Evolutionary conservation across 768 basidiomycete genomes (phyloP).

Genomic region (Coprinopsis sp.): DNA sequence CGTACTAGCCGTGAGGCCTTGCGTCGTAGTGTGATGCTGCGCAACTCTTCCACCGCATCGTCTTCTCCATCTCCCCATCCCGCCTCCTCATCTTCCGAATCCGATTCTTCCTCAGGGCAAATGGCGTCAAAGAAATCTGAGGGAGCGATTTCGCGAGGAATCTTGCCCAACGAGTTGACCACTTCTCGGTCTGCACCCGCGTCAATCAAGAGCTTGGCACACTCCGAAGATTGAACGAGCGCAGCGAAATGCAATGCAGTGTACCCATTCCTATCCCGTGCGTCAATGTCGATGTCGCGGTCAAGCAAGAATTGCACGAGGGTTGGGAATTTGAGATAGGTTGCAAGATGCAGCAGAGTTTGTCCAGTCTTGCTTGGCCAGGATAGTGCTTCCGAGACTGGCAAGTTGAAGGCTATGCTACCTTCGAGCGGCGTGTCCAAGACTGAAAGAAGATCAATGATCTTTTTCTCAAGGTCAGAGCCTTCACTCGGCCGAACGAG

Average conservation of each 20-base stretch:
- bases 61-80: constrained; percentile 17
- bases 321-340: constrained; percentile 69
- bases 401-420: constrained; percentile 36
- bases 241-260: constrained; percentile 88
- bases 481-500: constrained; percentile 51
- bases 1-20: constrained; percentile 33
- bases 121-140: constrained; percentile 43
- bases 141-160: constrained; percentile 53
- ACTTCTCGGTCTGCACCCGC: constrained; percentile 80
- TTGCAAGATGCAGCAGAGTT: constrained; percentile 84
- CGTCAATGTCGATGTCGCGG: constrained; percentile 74
- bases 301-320: constrained; percentile 69
- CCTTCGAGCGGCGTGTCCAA: constrained; percentile 60
- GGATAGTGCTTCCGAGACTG: constrained; percentile 58
- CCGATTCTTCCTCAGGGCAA: constrained; percentile 24
- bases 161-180: constrained; percentile 68
- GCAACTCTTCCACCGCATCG: constrained; percentile 22
- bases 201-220: constrained; percentile 61
- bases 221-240: constrained; percentile 56
- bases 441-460: constrained; percentile 77
- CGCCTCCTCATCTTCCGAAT: constrained; percentile 53
- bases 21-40: constrained; percentile 27
- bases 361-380: constrained; percentile 70
- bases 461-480: constrained; percentile 66
- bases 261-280: constrained; percentile 83